Percentiles rank a stretch among this genome's conserved stretches.
Conservation (phyloP, 2,329 filamentous ascomycete genomes). For the Aspergillus terreus region DNA sequence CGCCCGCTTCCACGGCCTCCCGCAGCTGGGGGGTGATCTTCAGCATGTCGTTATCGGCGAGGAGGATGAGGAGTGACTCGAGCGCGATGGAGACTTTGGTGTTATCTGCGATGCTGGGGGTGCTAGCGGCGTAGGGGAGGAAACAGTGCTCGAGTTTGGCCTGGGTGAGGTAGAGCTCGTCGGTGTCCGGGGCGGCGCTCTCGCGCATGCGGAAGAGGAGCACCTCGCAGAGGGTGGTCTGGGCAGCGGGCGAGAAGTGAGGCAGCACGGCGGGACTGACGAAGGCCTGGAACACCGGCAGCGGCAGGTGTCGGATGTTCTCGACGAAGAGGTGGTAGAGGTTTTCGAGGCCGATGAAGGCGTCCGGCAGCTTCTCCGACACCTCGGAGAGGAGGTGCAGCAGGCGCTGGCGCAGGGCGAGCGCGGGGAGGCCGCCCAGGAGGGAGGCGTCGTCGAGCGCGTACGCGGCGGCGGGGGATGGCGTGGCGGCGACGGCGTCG, state of each 20-base stretch:
- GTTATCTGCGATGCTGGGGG: constrained; percentile 61
- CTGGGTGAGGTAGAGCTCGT: constrained; percentile 46
- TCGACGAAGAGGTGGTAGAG: constrained; percentile 45
- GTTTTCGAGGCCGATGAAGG: constrained; percentile 36
- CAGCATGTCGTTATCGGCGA: constrained; percentile 37
- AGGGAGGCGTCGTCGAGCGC: constrained; percentile 21
- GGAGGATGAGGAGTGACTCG: constrained; percentile 60
- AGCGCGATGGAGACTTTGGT: constrained; percentile 67
- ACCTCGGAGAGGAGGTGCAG: constrained; percentile 40
- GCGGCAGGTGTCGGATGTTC: constrained; percentile 43
- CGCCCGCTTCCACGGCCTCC: constrained; percentile 50
- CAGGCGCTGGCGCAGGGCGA: constrained; percentile 45
- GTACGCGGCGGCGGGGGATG: neutral
- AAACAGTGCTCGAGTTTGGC: constrained; percentile 57
- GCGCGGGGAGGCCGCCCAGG: constrained; percentile 37
- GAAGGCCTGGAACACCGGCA: constrained; percentile 45
- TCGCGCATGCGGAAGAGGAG: constrained; percentile 51
- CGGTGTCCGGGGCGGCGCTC: constrained; percentile 34
- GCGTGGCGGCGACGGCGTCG: neutral
- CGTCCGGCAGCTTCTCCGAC: constrained; percentile 30
- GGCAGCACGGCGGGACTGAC: constrained; percentile 44
- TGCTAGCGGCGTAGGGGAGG: constrained; percentile 63
- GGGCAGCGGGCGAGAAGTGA: constrained; percentile 35
- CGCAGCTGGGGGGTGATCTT: constrained; percentile 35
- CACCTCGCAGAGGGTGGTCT: constrained; percentile 52